phyloP scores from a whole-genome alignment of 768 basidiomycete genomes.

The Pholiota molesta region DNA sequence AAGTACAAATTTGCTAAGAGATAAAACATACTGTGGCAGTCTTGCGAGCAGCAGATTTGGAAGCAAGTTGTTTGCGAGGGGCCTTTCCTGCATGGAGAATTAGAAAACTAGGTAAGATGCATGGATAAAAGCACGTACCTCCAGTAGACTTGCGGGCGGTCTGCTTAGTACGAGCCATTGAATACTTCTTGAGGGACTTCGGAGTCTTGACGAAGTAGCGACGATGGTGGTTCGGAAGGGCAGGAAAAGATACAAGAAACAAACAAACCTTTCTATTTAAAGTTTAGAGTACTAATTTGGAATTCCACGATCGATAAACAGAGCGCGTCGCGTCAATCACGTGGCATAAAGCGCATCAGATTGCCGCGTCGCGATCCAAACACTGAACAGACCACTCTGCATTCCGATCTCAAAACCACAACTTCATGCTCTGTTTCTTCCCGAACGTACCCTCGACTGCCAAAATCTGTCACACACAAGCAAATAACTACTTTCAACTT shows the following conservation, averaged over 20 bases:
- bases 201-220: constrained; percentile 20
- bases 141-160: constrained; percentile 79
- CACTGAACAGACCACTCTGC: too few species aligned
- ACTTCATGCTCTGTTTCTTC: not conserved
- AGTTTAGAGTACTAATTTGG: constrained; percentile 8
- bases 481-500: too few species aligned
- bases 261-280: constrained; percentile 29
- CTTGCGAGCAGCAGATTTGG: constrained; percentile 63
- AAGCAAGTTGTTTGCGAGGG: constrained; percentile 62
- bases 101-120: constrained; percentile 1
- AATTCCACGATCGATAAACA: constrained; percentile 19
- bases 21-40: constrained; percentile 44
- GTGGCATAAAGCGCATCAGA: constrained; percentile 13
- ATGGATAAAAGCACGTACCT: constrained; percentile 40
- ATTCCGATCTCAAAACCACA: too few species aligned
- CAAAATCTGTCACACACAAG: too few species aligned
- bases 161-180: constrained; percentile 78
- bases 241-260: constrained; percentile 25
- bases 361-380: constrained; percentile 2
- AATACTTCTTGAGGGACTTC: constrained; percentile 6
- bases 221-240: constrained; percentile 28
- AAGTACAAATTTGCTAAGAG: not conserved
- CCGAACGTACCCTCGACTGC: not conserved
- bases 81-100: constrained; percentile 47
- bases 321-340: constrained; percentile 24